These are phyloP conservation scores for Macrophomina pseudophaseolina DNA, from an alignment of 2,329 filamentous ascomycete species.

Conservation along the genomic window DNA sequence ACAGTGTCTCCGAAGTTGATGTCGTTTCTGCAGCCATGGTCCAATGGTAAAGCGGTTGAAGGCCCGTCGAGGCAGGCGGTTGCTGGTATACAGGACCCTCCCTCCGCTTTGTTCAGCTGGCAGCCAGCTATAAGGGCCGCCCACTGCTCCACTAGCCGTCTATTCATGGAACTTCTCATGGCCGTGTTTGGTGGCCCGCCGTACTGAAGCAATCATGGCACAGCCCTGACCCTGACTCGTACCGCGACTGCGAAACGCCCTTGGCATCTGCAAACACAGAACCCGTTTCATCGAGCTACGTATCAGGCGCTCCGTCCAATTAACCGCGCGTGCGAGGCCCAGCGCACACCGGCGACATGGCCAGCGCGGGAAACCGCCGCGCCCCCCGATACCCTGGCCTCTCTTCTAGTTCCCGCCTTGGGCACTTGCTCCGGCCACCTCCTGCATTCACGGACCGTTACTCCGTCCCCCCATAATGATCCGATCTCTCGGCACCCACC, in stretches of 20 bases:
- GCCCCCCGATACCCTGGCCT: neutral
- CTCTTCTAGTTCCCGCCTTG: neutral
- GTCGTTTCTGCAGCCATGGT: constrained; percentile 1
- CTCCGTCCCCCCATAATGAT: constrained; percentile 4
- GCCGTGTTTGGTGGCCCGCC: neutral
- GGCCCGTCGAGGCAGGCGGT: neutral
- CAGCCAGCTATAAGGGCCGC: neutral
- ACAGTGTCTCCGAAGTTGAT: neutral
- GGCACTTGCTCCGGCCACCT: neutral
- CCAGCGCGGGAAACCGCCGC: neutral
- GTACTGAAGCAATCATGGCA: neutral
- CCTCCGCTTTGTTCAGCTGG: neutral
- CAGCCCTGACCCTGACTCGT: neutral
- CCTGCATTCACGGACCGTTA: constrained; percentile 8
- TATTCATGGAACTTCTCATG: neutral
- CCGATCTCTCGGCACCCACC: constrained; percentile 1
- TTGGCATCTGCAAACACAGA: neutral
- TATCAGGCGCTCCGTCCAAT: constrained; percentile 7
- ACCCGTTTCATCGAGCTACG: neutral
- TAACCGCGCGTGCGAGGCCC: neutral
- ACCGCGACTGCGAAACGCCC: neutral
- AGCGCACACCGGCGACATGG: neutral
- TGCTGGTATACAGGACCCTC: neutral
- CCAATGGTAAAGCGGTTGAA: neutral
- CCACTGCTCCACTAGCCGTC: neutral